A percentile compares a stretch with the other conserved stretches of the same genome.
These are phyloP conservation scores for Ramalina intermedia DNA, from an alignment of 495 filamentous ascomycete genomes.

Conservation along the genomic window DNA sequence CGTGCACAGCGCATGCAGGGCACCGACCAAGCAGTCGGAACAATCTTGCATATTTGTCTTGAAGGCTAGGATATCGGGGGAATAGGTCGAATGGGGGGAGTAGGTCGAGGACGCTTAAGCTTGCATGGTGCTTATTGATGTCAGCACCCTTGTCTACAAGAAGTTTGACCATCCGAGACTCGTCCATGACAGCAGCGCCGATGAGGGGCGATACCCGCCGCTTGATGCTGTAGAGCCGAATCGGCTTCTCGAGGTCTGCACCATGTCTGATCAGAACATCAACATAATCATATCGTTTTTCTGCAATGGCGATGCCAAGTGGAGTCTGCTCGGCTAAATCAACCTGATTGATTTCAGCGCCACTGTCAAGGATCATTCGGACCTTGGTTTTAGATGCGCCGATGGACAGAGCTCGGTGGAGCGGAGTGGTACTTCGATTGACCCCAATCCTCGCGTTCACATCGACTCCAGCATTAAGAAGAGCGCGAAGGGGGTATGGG, in stretches of 20 bases:
- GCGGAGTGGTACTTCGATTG: neutral
- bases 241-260: conserved; percentile 9
- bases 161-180: neutral
- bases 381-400: too few species aligned
- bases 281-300: conserved; percentile 1
- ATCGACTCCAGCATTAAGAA: neutral
- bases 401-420: too few species aligned
- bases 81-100: too few species aligned
- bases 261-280: conserved; percentile 12
- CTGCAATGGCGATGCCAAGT: conserved; percentile 9
- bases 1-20: too few species aligned
- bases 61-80: too few species aligned
- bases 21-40: too few species aligned
- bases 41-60: too few species aligned
- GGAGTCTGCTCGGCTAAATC: neutral
- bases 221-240: too few species aligned
- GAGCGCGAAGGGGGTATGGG: neutral
- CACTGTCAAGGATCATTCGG: conserved; percentile 1
- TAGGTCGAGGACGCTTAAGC: too few species aligned
- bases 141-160: conserved; percentile 14
- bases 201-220: conserved; percentile 15
- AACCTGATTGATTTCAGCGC: conserved; percentile 18
- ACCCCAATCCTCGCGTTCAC: neutral
- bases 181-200: conserved; percentile 4
- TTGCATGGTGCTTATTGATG: neutral